Base-by-base conservation (phyloP, 2,329 filamentous ascomycete genomes). In the Lomentospora prolificans region DNA sequence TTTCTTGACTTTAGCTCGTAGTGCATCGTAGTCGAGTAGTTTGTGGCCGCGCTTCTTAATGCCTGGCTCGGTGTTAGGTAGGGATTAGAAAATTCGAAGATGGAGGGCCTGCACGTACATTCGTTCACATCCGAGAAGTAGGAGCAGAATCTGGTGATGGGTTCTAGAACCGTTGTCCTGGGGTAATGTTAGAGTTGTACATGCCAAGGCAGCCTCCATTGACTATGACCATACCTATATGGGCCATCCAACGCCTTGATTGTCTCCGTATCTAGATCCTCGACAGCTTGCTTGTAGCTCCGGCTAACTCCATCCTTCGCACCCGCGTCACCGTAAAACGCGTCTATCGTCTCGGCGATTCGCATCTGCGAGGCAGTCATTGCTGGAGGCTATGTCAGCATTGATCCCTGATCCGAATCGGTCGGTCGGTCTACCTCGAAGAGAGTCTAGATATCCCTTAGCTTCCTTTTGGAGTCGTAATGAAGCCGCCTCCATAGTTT, bases 281-380 rank as follows among this genome's bases (percentile, higher is more conserved):
- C 94, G 19, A 99, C 95, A 7, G 94, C 94, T 70, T 97, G 91
- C 73, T 97, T 99, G 76, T 99, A 99, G 69, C 89, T 95, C 68
- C 92, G 82, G 72, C 89, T 95, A 58, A 99, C 94, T 56, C 94
- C 94, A 69, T 99, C 95, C 65, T 85, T 89, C 53, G 94, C 90
- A 53, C 95, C 95, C 1, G 91, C 86, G 68, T 99, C 94, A 56
- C 94, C 94, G 74, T 99, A 99, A 72, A 99, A 99, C 41, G 94
- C 94, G 73, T 99, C 94, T 72, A 99, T 99, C 19, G 94, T 99
- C 72, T 99, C 94, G 61, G 94, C 94, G 70, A 99, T 97, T 67
- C 92, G 87, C 92, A 99, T 97, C 74, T 99, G 94, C 55, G 91
- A 96, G 54, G 94, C 92, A 14, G 94, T 99, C 94, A 99, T 99